A percentile compares a stretch with the other conserved stretches of the same genome.
Evolutionary conservation across 257 asterid species (phyloP).

Genomic region (Catharanthus roseus): DNA sequence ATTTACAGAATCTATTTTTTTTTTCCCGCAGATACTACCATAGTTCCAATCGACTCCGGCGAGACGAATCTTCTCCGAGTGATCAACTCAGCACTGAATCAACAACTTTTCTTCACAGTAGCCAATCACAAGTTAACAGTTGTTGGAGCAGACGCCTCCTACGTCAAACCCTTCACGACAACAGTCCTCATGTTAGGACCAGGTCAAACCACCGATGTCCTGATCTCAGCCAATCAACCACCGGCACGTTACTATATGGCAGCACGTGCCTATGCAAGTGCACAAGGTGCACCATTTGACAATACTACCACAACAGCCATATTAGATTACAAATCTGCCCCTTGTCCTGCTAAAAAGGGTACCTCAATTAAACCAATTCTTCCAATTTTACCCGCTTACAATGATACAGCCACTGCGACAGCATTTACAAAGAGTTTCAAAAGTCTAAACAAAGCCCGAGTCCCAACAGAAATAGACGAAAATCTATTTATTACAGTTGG

Average conservation of each 20-base stretch:
- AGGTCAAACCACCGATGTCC: conserved; percentile 89
- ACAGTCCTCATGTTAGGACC: conserved; percentile 88
- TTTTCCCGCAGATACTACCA: conserved; percentile 44
- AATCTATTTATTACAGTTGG: conserved; percentile 72
- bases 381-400: conserved; percentile 65
- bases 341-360: conserved; percentile 49
- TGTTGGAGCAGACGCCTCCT: conserved; percentile 87
- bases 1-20: too few relatives aligned
- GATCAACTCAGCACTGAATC: conserved; percentile 73
- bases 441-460: conserved; percentile 46
- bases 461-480: conserved; percentile 74
- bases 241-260: conserved; percentile 76
- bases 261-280: conserved; percentile 86
- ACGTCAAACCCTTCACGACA: conserved; percentile 78
- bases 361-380: conserved; percentile 35
- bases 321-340: conserved; percentile 52
- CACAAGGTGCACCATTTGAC: conserved; percentile 77
- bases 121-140: conserved; percentile 82
- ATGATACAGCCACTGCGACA: conserved; percentile 72
- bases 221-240: conserved; percentile 62
- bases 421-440: conserved; percentile 63
- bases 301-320: conserved; percentile 93
- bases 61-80: conserved; percentile 73
- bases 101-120: conserved; percentile 76
- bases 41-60: conserved; percentile 50